Base-by-base conservation (phyloP, 164 flowering plant genomes). In the Nelumbo lutea region DNA sequence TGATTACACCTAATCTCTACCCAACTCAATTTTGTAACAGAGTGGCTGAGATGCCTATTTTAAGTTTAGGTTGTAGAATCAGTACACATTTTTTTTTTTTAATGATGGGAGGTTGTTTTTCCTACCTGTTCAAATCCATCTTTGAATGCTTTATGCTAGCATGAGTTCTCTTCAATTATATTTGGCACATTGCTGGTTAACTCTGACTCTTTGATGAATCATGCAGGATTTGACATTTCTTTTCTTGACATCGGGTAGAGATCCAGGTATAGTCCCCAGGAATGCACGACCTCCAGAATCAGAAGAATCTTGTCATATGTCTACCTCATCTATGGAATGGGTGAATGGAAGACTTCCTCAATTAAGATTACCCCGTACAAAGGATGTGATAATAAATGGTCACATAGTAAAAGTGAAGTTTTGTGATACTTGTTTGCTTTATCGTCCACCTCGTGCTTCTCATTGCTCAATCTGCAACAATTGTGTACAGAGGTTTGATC, bases 401-500 rank as follows among this genome's bases (percentile, higher is more conserved):
- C 83, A 87, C 61, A 58, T 77, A 1, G 79, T 93, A 40, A 93
- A 83, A 73, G 96, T 93, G 62, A 93, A 93, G 80, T 93, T 65
- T 74, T 93, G 98, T 63, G 98, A 93, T 42, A 90, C 98, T 45
- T 93, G 98, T 76, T 66, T 88, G 75, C 84, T 90, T 27, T 93
- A 88, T 81, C 96, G 98, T 56, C 96, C 92, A 8, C 92, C 91
- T 2, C 91, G 98, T 45, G 87, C 91, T 70, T 93, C 97, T 56
- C 97, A 93, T 77, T 93, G 98, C 79, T 93, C 97, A 15, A 88
- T 93, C 59, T 95, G 98, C 88, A 90, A 92, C 82, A 95, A 95
- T 74, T 95, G 98, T 70, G 97, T 95, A 11, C 92, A 90, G 79
- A 86, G 81, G 68, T 93, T 93, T 59, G 98, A 93, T 84, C 98